These are phyloP conservation scores for Ganoderma boninense DNA, from an alignment of 1,284 basidiomycete species.

Conservation along the genomic window DNA sequence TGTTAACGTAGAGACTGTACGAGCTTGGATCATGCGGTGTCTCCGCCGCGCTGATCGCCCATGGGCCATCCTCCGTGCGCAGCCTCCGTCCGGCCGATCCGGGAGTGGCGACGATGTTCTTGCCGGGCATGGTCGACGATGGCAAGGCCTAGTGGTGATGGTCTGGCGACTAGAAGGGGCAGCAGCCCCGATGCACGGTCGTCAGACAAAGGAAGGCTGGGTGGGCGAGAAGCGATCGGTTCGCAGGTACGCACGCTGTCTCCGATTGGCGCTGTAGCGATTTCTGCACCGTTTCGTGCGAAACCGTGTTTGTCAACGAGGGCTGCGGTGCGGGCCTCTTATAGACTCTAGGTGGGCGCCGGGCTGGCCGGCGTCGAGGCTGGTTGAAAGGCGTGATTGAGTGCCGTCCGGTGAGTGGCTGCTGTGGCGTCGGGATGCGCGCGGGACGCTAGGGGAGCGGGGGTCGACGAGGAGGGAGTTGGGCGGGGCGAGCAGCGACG, in stretches of 20 bases:
- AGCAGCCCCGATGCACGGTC: constrained; percentile 26
- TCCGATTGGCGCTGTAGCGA: constrained; percentile 36
- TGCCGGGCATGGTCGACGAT: constrained; percentile 45
- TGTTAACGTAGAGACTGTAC: constrained; percentile 58
- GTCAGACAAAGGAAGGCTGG: constrained; percentile 48
- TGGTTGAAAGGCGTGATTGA: constrained; percentile 52
- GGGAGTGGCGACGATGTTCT: constrained; percentile 46
- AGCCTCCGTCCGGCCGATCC: constrained; percentile 39
- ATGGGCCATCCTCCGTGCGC: constrained; percentile 54
- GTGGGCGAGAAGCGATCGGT: constrained; percentile 40
- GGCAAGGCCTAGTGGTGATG: constrained; percentile 36
- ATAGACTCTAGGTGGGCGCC: constrained; percentile 25
- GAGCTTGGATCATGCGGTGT: constrained; percentile 49
- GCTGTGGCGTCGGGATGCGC: constrained; percentile 43
- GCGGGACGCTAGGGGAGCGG: constrained; percentile 52
- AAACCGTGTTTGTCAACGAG: constrained; percentile 19
- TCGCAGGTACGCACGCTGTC: constrained; percentile 26
- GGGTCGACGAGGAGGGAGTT: constrained; percentile 24
- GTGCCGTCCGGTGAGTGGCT: constrained; percentile 44
- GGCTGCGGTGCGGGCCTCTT: constrained; percentile 30
- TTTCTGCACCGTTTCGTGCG: constrained; percentile 36
- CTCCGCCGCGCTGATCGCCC: constrained; percentile 62
- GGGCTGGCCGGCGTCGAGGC: constrained; percentile 40
- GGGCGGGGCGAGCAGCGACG: constrained; percentile 28
- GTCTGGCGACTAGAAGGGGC: constrained; percentile 6